Conservation (phyloP, 208 protist genomes). For the Leptomonas pyrrhocoris region DNA sequence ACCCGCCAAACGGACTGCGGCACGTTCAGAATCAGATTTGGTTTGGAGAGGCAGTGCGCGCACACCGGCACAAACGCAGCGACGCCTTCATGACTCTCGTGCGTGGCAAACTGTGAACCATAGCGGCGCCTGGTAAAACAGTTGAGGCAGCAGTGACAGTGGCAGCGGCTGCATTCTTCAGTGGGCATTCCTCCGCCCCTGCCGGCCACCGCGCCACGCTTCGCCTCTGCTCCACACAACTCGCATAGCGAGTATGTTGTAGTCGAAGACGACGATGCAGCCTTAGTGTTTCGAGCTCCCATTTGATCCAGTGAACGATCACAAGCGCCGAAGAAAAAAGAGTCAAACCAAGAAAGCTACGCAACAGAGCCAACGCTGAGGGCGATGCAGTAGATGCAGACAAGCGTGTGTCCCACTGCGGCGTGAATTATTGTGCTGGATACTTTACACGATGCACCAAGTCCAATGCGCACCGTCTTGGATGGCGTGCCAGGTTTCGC, state of each 20-base stretch:
- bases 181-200: neutral
- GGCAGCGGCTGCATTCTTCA: conserved; percentile 31
- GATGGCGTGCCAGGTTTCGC: too few species aligned
- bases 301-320: conserved; percentile 1
- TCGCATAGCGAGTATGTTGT: neutral
- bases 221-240: conserved; percentile 8
- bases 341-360: neutral
- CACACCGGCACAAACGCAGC: conserved; percentile 30
- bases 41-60: conserved; percentile 31
- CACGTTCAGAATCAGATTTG: conserved; percentile 31
- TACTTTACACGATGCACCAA: too few species aligned
- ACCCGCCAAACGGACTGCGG: conserved; percentile 34
- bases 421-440: too few species aligned
- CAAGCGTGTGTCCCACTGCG: neutral
- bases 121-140: conserved; percentile 35
- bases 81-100: conserved; percentile 18
- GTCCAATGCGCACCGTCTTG: too few species aligned
- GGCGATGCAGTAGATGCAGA: neutral
- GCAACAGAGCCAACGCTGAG: conserved; percentile 2
- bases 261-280: neutral
- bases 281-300: conserved; percentile 25
- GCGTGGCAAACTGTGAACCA: conserved; percentile 14
- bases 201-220: neutral
- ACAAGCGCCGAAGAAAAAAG: neutral
- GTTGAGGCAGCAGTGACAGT: conserved; percentile 20